Conservation (phyloP, 2,329 filamentous ascomycete species). For the Stemphylium beticola region DNA sequence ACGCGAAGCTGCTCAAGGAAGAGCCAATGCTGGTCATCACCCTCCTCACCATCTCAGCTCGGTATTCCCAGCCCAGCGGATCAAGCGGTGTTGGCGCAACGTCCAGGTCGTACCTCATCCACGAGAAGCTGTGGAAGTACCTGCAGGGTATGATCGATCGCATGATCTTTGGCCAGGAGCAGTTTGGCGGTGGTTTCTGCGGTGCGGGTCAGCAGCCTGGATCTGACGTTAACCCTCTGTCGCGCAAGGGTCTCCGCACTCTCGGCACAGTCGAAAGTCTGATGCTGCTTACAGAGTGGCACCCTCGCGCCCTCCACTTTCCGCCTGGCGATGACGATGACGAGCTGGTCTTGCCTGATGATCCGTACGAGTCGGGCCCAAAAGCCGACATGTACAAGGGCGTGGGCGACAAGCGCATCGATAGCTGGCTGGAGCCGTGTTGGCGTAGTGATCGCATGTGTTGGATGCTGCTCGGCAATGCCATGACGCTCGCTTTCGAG, state of each 20-base stretch:
- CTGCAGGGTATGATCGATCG: slow-evolving; percentile 94
- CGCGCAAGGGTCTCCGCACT: slow-evolving; percentile 75
- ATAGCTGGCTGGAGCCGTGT: slow-evolving; percentile 94
- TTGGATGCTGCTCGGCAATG: slow-evolving; percentile 95
- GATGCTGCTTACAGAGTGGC: slow-evolving; percentile 95
- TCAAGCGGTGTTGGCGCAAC: slow-evolving; percentile 69
- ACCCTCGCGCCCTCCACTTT: slow-evolving; percentile 92
- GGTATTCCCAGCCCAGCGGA: slow-evolving; percentile 80
- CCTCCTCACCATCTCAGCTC: slow-evolving; percentile 86
- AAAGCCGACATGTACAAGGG: slow-evolving; percentile 56
- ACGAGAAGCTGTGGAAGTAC: slow-evolving; percentile 94
- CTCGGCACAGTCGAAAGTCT: slow-evolving; percentile 93
- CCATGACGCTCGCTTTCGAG: slow-evolving; percentile 88
- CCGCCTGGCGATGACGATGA: slow-evolving; percentile 74
- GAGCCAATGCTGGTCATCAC: slow-evolving; percentile 94
- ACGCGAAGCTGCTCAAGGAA: slow-evolving; percentile 80
- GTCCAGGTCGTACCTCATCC: slow-evolving; percentile 87
- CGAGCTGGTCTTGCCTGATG: slow-evolving; percentile 70
- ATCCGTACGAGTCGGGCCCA: slow-evolving; percentile 60
- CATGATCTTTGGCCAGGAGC: slow-evolving; percentile 94
- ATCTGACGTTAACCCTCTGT: slow-evolving; percentile 68
- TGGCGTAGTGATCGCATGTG: slow-evolving; percentile 93
- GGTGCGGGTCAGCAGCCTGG: slow-evolving; percentile 71
- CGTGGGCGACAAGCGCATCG: slow-evolving; percentile 83
- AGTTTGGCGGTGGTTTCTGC: slow-evolving; percentile 88